These are phyloP conservation scores for Pseudogymnoascus sp. DNA, from an alignment of 2,329 filamentous ascomycete species.

Conservation along the genomic window DNA sequence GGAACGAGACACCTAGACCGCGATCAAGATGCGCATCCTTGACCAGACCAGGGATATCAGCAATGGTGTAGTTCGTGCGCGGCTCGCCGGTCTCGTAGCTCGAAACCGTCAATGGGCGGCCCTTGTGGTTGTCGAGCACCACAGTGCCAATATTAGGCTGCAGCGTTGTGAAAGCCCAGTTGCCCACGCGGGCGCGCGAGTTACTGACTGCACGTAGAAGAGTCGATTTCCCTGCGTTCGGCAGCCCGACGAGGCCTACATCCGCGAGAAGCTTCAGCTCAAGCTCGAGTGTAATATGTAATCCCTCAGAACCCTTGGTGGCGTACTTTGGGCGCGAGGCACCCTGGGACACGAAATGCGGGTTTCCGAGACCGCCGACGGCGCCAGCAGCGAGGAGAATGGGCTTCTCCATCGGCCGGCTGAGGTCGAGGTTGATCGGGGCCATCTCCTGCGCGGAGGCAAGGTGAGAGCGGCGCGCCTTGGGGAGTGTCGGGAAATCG, in stretches of 20 bases:
- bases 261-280: constrained; percentile 94
- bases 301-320: constrained; percentile 72
- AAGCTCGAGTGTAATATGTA: constrained; percentile 71
- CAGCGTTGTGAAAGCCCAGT: constrained; percentile 95
- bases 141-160: constrained; percentile 95
- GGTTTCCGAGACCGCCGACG: constrained; percentile 84
- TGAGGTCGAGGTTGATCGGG: constrained; percentile 66
- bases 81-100: constrained; percentile 41
- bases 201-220: constrained; percentile 80
- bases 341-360: constrained; percentile 78
- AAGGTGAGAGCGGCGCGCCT: constrained; percentile 47
- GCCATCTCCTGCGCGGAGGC: constrained; percentile 53
- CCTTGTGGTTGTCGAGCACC: constrained; percentile 78
- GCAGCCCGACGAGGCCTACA: constrained; percentile 86
- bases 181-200: constrained; percentile 79
- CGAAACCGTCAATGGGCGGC: constrained; percentile 49
- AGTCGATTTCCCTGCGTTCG: constrained; percentile 94
- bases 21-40: constrained; percentile 87
- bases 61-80: constrained; percentile 80
- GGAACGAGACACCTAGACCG: constrained; percentile 82
- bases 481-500: constrained; percentile 48
- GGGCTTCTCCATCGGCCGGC: constrained; percentile 69
- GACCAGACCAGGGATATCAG: constrained; percentile 91
- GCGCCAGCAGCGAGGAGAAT: constrained; percentile 82
- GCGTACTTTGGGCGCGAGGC: constrained; percentile 75